Evolutionary conservation across 176 grass and related monocot species (phyloP).

Genomic region (Aegilops longissima): DNA sequence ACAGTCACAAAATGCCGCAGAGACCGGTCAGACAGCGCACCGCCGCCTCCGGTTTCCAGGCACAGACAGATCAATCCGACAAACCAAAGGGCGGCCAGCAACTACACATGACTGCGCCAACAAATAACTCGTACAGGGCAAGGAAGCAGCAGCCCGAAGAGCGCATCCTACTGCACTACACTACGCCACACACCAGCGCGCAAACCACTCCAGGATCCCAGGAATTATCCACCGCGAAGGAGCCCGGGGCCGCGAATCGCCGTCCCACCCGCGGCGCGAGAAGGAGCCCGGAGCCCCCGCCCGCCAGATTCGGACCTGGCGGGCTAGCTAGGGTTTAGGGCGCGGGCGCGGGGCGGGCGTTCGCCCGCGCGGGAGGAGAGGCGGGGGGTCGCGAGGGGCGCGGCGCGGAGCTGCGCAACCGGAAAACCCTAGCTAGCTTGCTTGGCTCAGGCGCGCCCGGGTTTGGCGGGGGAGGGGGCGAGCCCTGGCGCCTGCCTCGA

Average conservation of each 20-base stretch:
- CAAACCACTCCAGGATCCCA: neutral
- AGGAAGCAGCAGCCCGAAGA: neutral
- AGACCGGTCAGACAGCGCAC: neutral
- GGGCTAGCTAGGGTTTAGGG: constrained; percentile 1
- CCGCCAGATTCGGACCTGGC: neutral
- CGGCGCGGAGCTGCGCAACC: neutral
- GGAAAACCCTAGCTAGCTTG: neutral
- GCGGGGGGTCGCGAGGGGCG: neutral
- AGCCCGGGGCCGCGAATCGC: neutral
- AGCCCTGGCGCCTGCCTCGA: neutral
- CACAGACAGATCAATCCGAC: neutral
- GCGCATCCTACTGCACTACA: neutral
- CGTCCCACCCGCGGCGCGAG: neutral
- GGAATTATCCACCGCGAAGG: neutral
- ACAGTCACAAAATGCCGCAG: neutral
- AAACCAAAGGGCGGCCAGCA: neutral
- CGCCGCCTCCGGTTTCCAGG: neutral
- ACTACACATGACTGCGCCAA: neutral
- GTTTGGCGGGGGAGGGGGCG: neutral
- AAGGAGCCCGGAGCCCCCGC: neutral
- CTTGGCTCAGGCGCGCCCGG: neutral
- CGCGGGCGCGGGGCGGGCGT: neutral
- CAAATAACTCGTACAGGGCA: neutral
- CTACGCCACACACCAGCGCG: neutral
- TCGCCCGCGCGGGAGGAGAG: neutral